Conservation (phyloP, 1,284 basidiomycete genomes). For the Malassezia obtusa region DNA sequence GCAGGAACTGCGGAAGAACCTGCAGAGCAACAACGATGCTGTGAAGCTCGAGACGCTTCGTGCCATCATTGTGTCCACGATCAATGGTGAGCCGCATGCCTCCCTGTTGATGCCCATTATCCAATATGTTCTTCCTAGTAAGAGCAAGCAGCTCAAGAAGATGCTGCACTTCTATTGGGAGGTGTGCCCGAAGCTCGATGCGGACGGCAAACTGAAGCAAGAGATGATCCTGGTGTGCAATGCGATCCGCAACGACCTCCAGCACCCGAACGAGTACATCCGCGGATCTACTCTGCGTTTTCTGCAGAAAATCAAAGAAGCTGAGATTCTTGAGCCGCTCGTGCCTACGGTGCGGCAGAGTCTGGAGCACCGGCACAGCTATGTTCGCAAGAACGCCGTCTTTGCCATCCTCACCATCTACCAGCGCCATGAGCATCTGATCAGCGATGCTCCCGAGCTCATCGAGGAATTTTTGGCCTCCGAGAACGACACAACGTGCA, state of each 20-base stretch:
- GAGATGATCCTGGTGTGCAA: constrained; percentile 99
- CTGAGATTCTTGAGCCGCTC: constrained; percentile 89
- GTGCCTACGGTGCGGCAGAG: constrained; percentile 86
- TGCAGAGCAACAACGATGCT: constrained; percentile 95
- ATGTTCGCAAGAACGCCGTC: constrained; percentile 96
- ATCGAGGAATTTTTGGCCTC: constrained; percentile 96
- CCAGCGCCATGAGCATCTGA: constrained; percentile 69
- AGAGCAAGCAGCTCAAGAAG: constrained; percentile 97
- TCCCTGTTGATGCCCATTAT: constrained; percentile 93
- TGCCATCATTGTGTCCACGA: constrained; percentile 85
- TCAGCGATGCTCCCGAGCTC: constrained; percentile 92
- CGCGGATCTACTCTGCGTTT: constrained; percentile 92
- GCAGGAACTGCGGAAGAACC: constrained; percentile 66
- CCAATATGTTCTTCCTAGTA: constrained; percentile 89
- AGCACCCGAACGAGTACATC: constrained; percentile 99
- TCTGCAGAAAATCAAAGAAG: constrained; percentile 88
- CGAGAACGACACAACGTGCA: constrained; percentile 79
- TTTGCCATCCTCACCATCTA: constrained; percentile 93
- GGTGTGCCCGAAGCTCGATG: constrained; percentile 95
- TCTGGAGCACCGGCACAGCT: constrained; percentile 94
- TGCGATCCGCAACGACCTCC: constrained; percentile 92
- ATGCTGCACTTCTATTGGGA: constrained; percentile 97
- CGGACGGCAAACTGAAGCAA: constrained; percentile 93
- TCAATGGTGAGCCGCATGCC: constrained; percentile 88
- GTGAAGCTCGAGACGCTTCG: constrained; percentile 94